Conservation (phyloP, 2,329 filamentous ascomycete species). For the Colletotrichum acutatum region DNA sequence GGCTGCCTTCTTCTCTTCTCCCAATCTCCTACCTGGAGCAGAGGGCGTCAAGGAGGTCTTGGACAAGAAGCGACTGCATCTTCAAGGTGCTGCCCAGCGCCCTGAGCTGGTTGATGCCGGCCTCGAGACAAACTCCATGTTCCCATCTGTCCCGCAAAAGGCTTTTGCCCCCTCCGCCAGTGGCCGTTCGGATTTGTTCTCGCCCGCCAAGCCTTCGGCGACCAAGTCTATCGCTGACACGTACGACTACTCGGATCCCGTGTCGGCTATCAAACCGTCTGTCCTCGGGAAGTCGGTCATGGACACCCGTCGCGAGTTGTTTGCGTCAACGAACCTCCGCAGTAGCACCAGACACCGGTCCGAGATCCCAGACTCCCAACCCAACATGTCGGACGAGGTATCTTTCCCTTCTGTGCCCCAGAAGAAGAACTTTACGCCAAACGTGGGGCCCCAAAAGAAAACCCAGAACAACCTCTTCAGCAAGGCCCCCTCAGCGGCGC, state of each 20-base stretch:
- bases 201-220: constrained; percentile 42
- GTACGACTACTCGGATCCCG: background rate
- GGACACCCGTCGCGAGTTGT: constrained; percentile 20
- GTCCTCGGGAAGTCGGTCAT: background rate
- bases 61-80: constrained; percentile 30
- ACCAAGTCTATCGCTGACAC: constrained; percentile 4
- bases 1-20: constrained; percentile 68
- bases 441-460: constrained; percentile 44
- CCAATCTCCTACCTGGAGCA: constrained; percentile 51
- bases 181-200: constrained; percentile 48
- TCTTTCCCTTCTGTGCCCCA: constrained; percentile 52
- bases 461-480: constrained; percentile 52
- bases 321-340: constrained; percentile 1
- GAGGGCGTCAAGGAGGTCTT: constrained; percentile 30
- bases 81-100: constrained; percentile 21
- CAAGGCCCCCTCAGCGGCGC: constrained; percentile 40
- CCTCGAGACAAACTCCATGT: constrained; percentile 52
- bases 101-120: constrained; percentile 35
- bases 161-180: constrained; percentile 46
- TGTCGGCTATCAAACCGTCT: background rate
- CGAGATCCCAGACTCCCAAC: constrained; percentile 38
- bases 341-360: constrained; percentile 4
- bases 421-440: constrained; percentile 62
- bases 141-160: constrained; percentile 48
- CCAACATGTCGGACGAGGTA: constrained; percentile 47